phyloP scores from a whole-genome alignment of 2,329 filamentous ascomycete genomes.

The Aschersonia sp. region DNA sequence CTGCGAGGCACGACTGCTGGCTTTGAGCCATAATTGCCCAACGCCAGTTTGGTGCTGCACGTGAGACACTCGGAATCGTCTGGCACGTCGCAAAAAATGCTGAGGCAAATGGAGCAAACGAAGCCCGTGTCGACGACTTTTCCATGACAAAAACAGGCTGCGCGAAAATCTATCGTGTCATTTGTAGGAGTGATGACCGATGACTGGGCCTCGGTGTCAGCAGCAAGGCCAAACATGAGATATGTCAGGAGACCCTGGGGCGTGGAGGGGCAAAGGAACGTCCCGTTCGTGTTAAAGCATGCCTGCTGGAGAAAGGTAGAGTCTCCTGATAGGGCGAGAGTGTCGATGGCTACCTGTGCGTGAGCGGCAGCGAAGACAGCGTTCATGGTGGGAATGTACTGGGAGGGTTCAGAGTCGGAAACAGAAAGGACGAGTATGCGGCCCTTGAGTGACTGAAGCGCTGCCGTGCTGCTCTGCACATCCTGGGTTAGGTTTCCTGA shows the following conservation, averaged over 20 bases:
- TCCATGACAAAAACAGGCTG: constrained; percentile 96
- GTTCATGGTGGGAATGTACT: constrained; percentile 99
- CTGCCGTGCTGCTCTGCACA: constrained; percentile 16
- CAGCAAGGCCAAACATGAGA: constrained; percentile 85
- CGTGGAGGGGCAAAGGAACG: constrained; percentile 35
- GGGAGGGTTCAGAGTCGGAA: constrained; percentile 67
- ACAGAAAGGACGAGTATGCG: constrained; percentile 86
- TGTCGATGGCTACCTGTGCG: constrained; percentile 79
- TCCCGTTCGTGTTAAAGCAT: constrained; percentile 44
- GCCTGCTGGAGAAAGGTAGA: constrained; percentile 93
- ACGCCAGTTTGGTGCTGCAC: constrained; percentile 63
- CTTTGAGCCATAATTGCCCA: constrained; percentile 62
- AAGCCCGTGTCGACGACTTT: constrained; percentile 83
- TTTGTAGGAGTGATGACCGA: constrained; percentile 66
- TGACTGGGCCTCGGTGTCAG: constrained; percentile 38
- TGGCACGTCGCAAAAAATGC: constrained; percentile 67
- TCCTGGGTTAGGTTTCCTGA: constrained; percentile 26
- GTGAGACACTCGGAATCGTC: constrained; percentile 59
- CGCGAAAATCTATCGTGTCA: constrained; percentile 84
- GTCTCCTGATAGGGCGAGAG: constrained; percentile 69
- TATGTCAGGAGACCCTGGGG: constrained; percentile 73
- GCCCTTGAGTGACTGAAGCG: constrained; percentile 19
- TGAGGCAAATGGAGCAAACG: constrained; percentile 91
- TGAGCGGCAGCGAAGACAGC: constrained; percentile 90
- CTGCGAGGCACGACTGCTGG: constrained; percentile 59